Percentiles rank a stretch among this genome's conserved stretches.
phyloP scores from a whole-genome alignment of 2,329 filamentous ascomycete species.

The Penicillium fuscoglaucum region DNA sequence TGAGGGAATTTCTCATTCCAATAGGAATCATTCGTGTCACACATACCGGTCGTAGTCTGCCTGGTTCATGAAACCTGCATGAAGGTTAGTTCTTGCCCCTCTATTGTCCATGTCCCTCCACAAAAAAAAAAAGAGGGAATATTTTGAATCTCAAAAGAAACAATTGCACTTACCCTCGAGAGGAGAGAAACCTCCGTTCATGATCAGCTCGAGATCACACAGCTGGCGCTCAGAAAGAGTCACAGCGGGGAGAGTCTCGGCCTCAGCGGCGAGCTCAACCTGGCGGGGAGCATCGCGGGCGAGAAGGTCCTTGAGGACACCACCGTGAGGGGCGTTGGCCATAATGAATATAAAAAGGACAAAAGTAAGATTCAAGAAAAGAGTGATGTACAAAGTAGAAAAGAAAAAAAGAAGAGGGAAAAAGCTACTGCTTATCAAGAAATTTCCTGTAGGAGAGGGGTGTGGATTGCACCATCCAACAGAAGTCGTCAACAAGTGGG shows the following conservation, averaged over 20 bases:
- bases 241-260: slow-evolving; percentile 81
- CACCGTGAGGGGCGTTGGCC: slow-evolving; percentile 71
- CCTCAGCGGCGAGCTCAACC: slow-evolving; percentile 75
- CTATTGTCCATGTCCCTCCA: slow-evolving; percentile 7
- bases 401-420: slow-evolving; percentile 2
- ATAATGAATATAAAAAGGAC: slow-evolving; percentile 33
- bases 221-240: slow-evolving; percentile 89
- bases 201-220: slow-evolving; percentile 94
- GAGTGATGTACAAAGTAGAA: not conserved
- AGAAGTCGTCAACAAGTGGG: slow-evolving; percentile 27
- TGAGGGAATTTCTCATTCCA: slow-evolving; percentile 5
- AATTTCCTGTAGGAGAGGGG: slow-evolving; percentile 11
- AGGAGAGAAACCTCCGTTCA: slow-evolving; percentile 96
- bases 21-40: slow-evolving; percentile 1
- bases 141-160: not conserved
- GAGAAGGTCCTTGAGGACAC: slow-evolving; percentile 95
- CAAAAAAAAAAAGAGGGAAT: not conserved
- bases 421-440: slow-evolving; percentile 11
- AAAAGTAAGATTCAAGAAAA: slow-evolving; percentile 3
- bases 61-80: slow-evolving; percentile 88
- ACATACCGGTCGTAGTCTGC: slow-evolving; percentile 90
- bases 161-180: slow-evolving; percentile 72
- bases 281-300: slow-evolving; percentile 86
- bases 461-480: slow-evolving; percentile 7
- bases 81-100: slow-evolving; percentile 24